A percentile compares a stretch with the other conserved stretches of the same genome.
Evolutionary conservation across 208 protist genomes (phyloP).

Genomic region (Wallacemonas sp.): DNA sequence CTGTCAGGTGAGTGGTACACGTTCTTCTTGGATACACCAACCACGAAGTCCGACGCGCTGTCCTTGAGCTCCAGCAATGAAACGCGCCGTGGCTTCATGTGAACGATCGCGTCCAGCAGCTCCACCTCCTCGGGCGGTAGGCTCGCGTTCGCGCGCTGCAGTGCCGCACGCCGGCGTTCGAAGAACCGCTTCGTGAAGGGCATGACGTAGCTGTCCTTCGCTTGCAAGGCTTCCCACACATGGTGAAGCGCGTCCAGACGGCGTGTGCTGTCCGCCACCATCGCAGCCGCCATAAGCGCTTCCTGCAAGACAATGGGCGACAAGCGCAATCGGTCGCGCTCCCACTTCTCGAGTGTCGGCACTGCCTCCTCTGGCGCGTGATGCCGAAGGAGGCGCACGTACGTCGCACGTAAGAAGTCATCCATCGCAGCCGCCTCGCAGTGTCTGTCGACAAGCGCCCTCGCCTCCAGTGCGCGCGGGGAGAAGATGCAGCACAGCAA

Average conservation of each 20-base stretch:
- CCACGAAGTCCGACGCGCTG: slow-evolving; percentile 79
- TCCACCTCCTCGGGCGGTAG: slow-evolving; percentile 19
- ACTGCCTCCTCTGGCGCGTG: slow-evolving; percentile 56
- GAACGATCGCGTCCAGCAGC: slow-evolving; percentile 48
- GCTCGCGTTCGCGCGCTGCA: slow-evolving; percentile 9
- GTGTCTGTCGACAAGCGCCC: slow-evolving; percentile 51
- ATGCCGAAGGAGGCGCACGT: slow-evolving; percentile 75
- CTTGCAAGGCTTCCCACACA: slow-evolving; percentile 52
- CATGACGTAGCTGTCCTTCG: slow-evolving; percentile 83
- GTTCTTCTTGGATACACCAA: slow-evolving; percentile 77
- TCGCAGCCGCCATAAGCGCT: slow-evolving; percentile 65
- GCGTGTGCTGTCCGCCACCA: slow-evolving; percentile 20
- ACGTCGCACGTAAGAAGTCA: slow-evolving; percentile 81
- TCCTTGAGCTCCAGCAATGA: slow-evolving; percentile 88
- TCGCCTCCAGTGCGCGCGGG: slow-evolving; percentile 60
- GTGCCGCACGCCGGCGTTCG: slow-evolving; percentile 32
- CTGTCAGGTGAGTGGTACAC: slow-evolving; percentile 34
- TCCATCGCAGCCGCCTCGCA: slow-evolving; percentile 56
- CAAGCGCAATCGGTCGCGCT: slow-evolving; percentile 14
- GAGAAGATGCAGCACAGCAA: slow-evolving; percentile 85
- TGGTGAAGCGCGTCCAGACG: slow-evolving; percentile 32
- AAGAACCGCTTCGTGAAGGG: slow-evolving; percentile 77
- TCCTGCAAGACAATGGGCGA: slow-evolving; percentile 88
- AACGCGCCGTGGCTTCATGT: slow-evolving; percentile 61
- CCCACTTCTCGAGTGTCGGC: slow-evolving; percentile 43